Evolutionary conservation across 768 basidiomycete species (phyloP).

Genomic region (Tricholoma sp.): DNA sequence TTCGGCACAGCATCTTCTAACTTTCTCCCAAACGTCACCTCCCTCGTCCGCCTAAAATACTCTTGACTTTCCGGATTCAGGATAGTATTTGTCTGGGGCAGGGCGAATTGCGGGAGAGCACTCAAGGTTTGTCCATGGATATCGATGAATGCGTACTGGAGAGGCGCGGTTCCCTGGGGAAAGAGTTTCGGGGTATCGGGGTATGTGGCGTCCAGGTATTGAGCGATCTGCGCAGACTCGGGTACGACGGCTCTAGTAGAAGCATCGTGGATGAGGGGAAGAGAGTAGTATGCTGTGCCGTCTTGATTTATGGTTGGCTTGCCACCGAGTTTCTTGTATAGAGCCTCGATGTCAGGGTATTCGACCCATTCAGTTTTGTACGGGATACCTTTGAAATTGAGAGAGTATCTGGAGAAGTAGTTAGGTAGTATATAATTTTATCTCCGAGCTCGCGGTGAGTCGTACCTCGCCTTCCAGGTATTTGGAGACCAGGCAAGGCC

Average conservation of each 20-base stretch:
- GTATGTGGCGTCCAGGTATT: slow-evolving; percentile 37
- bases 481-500: slow-evolving; percentile 37
- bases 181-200: slow-evolving; percentile 29
- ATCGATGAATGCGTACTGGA: slow-evolving; percentile 13
- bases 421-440: not conserved
- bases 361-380: slow-evolving; percentile 36
- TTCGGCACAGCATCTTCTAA: slow-evolving; percentile 19
- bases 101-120: slow-evolving; percentile 10
- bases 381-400: slow-evolving; percentile 26
- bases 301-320: slow-evolving; percentile 22
- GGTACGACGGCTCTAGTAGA: slow-evolving; percentile 25
- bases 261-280: slow-evolving; percentile 36
- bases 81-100: slow-evolving; percentile 14
- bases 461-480: slow-evolving; percentile 40
- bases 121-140: not conserved
- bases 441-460: not conserved
- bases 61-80: slow-evolving; percentile 28
- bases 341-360: slow-evolving; percentile 32
- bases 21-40: slow-evolving; percentile 12
- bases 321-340: slow-evolving; percentile 29
- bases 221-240: slow-evolving; percentile 34
- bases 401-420: slow-evolving; percentile 12
- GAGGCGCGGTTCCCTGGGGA: slow-evolving; percentile 18
- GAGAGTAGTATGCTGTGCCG: slow-evolving; percentile 26
- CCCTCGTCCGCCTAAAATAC: slow-evolving; percentile 28